These are phyloP conservation scores for Cladobotryum mycophilum DNA, from an alignment of 2,329 filamentous ascomycete species.

Conservation along the genomic window DNA sequence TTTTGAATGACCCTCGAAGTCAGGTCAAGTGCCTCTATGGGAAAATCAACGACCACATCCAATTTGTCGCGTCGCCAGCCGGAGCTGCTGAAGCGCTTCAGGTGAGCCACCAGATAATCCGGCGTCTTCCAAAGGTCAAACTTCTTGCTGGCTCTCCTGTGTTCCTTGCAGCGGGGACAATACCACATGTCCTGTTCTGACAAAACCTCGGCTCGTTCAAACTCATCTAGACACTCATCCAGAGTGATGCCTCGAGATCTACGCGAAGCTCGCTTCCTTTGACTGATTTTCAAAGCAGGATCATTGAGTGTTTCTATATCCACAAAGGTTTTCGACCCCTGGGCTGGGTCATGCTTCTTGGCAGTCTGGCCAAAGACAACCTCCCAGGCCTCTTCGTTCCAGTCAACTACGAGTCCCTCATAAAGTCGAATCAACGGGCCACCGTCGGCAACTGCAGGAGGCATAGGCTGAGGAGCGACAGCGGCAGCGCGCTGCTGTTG, in stretches of 20 bases:
- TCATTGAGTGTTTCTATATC: slow-evolving; percentile 50
- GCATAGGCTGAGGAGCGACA: slow-evolving; percentile 31
- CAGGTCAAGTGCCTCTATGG: slow-evolving; percentile 79
- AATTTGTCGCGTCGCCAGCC: slow-evolving; percentile 83
- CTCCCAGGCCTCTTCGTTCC: slow-evolving; percentile 65
- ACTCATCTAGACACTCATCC: slow-evolving; percentile 89
- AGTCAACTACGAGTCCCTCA: slow-evolving; percentile 84
- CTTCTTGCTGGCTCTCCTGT: slow-evolving; percentile 88
- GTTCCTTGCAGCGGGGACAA: slow-evolving; percentile 91
- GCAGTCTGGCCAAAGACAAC: slow-evolving; percentile 55
- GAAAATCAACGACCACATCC: slow-evolving; percentile 86
- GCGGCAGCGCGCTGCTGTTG: slow-evolving; percentile 23
- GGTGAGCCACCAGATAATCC: slow-evolving; percentile 88
- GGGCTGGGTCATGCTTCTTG: slow-evolving; percentile 35
- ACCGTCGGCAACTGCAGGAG: slow-evolving; percentile 37
- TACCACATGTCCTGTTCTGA: slow-evolving; percentile 98
- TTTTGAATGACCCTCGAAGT: slow-evolving; percentile 71
- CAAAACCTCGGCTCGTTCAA: slow-evolving; percentile 86
- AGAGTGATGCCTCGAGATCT: slow-evolving; percentile 64
- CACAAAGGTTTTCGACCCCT: slow-evolving; percentile 55
- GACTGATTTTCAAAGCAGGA: slow-evolving; percentile 57
- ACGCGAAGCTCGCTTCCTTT: slow-evolving; percentile 54
- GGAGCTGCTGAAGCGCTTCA: slow-evolving; percentile 90
- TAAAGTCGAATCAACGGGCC: slow-evolving; percentile 69
- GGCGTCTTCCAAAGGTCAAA: slow-evolving; percentile 96